These are phyloP conservation scores for Trichoderma sp. DNA, from an alignment of 2,329 filamentous ascomycete genomes.

Conservation along the genomic window DNA sequence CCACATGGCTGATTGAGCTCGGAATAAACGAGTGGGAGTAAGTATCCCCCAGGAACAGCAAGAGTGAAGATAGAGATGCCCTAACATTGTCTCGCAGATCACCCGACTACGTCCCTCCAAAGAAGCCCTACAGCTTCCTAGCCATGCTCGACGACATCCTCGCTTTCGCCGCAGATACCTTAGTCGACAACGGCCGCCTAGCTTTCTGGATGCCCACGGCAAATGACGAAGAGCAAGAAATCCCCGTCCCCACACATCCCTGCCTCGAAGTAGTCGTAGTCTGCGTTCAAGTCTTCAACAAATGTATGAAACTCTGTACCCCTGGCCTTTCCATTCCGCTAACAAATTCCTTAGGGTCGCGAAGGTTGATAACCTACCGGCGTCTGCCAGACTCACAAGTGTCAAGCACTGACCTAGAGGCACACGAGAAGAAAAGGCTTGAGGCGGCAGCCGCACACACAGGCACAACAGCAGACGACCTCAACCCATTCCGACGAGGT, in stretches of 20 bases:
- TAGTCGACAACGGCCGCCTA: conserved; percentile 76
- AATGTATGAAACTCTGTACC: conserved; percentile 55
- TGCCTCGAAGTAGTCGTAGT: conserved; percentile 70
- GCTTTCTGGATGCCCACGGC: conserved; percentile 98
- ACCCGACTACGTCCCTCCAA: conserved; percentile 77
- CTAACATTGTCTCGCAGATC: conserved; percentile 30
- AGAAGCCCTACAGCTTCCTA: conserved; percentile 86
- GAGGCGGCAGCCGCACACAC: conserved; percentile 26
- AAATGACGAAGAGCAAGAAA: conserved; percentile 72
- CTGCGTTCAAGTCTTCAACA: conserved; percentile 85
- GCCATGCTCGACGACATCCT: conserved; percentile 90
- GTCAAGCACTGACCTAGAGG: conserved; percentile 41
- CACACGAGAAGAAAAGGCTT: conserved; percentile 33
- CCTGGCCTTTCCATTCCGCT: background rate
- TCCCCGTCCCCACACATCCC: conserved; percentile 74
- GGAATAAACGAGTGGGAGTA: conserved; percentile 69
- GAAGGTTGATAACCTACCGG: conserved; percentile 82
- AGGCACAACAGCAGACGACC: conserved; percentile 55
- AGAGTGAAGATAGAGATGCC: background rate
- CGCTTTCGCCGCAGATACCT: conserved; percentile 70
- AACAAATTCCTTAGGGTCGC: conserved; percentile 62
- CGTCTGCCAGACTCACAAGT: conserved; percentile 62
- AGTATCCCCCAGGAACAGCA: conserved; percentile 25
- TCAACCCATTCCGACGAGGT: conserved; percentile 59
- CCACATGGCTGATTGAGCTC: conserved; percentile 61